phyloP scores from a whole-genome alignment of 495 filamentous ascomycete species.

The Podospora pseudoanserina region DNA sequence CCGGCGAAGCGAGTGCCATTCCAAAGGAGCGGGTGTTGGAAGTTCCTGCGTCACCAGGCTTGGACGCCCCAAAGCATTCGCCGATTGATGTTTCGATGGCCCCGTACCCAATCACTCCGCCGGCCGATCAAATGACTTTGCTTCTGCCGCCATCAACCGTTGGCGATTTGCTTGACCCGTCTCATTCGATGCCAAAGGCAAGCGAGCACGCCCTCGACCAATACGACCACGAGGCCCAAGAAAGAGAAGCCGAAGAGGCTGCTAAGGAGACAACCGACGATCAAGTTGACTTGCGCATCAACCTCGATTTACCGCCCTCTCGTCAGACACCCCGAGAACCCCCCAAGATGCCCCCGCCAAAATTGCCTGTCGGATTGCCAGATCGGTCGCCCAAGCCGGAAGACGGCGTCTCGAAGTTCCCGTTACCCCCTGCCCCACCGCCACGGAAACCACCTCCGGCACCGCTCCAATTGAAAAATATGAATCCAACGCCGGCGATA shows the following conservation, averaged over 20 bases:
- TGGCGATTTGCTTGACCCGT: constrained; percentile 44
- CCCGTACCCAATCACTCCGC: constrained; percentile 56
- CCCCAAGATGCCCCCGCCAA: constrained; percentile 42
- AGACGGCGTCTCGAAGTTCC: constrained; percentile 44
- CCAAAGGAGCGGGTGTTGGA: constrained; percentile 35
- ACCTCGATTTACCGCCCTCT: constrained; percentile 45
- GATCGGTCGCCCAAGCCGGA: constrained; percentile 44
- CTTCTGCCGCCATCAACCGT: constrained; percentile 33
- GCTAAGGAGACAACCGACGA: constrained; percentile 39
- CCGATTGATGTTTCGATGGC: constrained; percentile 52
- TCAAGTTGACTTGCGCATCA: constrained; percentile 42
- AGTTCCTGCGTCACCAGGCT: constrained; percentile 40
- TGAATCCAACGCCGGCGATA: constrained; percentile 41
- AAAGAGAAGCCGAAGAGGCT: constrained; percentile 41
- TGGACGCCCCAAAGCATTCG: constrained; percentile 45
- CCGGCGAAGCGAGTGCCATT: constrained; percentile 13
- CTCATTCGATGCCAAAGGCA: constrained; percentile 52
- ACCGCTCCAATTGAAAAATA: constrained; percentile 67
- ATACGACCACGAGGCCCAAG: constrained; percentile 50
- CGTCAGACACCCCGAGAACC: constrained; percentile 46
- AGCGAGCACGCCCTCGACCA: constrained; percentile 51
- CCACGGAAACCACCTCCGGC: constrained; percentile 79
- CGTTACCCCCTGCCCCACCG: constrained; percentile 50
- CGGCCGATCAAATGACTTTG: constrained; percentile 35
- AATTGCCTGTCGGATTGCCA: constrained; percentile 39